Conservation (phyloP, 179 eudicot species). For the Silene vulgaris region DNA sequence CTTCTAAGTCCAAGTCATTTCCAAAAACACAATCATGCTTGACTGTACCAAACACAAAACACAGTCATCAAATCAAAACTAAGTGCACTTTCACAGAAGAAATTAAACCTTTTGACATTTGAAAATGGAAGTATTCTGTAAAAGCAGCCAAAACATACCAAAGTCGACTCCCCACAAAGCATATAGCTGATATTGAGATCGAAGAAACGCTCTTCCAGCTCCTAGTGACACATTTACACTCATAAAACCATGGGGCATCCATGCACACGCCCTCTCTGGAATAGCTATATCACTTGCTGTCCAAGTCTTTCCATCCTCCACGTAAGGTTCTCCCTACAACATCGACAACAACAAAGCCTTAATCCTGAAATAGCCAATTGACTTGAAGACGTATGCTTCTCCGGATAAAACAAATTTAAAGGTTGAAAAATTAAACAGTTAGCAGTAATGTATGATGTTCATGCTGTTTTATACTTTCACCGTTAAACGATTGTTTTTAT, state of each 20-base stretch:
- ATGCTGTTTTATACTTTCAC: neutral
- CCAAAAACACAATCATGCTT: conserved; percentile 95
- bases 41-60: conserved; percentile 41
- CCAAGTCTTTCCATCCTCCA: conserved; percentile 65
- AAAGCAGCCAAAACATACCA: conserved; percentile 35
- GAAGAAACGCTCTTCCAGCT: conserved; percentile 88
- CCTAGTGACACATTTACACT: conserved; percentile 60
- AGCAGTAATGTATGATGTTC: neutral
- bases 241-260: conserved; percentile 96
- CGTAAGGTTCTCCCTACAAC: conserved; percentile 46
- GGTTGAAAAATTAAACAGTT: neutral
- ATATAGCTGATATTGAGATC: conserved; percentile 81
- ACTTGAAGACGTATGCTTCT: neutral
- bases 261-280: conserved; percentile 63
- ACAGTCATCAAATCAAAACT: neutral
- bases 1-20: conserved; percentile 64
- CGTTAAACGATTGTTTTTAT: no score
- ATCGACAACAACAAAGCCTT: neutral
- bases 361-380: neutral
- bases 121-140: neutral
- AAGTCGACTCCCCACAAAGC: conserved; percentile 91
- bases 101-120: neutral
- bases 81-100: no score
- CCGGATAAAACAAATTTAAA: neutral
- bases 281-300: conserved; percentile 67